Evolutionary conservation across 176 grass and related monocot species (phyloP), one percentile per base, ranked within the genome.

Genomic region (Cocos nucifera): DNA sequence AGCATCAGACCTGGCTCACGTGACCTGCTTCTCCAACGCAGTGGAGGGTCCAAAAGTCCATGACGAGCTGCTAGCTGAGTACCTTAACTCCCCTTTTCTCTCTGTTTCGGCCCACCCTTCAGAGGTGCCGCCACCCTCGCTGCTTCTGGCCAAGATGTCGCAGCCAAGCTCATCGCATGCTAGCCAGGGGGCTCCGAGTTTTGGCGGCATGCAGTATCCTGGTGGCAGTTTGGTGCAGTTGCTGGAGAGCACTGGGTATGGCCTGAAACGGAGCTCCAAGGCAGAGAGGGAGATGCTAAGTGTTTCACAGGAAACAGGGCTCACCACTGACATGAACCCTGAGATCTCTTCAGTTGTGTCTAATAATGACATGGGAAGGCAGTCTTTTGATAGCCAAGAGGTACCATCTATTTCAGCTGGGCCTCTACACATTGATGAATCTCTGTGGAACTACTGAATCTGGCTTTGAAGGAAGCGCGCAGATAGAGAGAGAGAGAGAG

Each of bases 271-370:
- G 16, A 27, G 27, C 29, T 44, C 1, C 16, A 25, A 20, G 49
- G 32, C 57, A 23, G 65, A 73, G 67, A 63, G 63, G 68, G 72
- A 80, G 75, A 49, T 66, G 65, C 61, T 83, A 39, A 65, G 71
- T 52, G 62, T 66, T 29, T 82, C 70, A 23, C 81, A 85, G 66
- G 74, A 82, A 53, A 85, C 86, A 6, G 86, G 86, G 5, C 58
- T 89, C 35, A 89, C 82, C 68, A 80, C 70, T 63, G 82, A 89
- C 50, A 51, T 75, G 66, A 81, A 85, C 86, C 66, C 86, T 24
- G 75, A 89, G 66, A 79, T 79, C 59, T 82, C 82, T 19, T 87
- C 83, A 12, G 30, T 35, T 9, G 30, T 35, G 30, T 35, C 30
- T 9, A 35, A 35, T 5, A 35, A 35, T 35, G 35, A 56, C 3